Evolutionary conservation across 148 eudicot genomes (phyloP).

Genomic region (Bassia scoparia): DNA sequence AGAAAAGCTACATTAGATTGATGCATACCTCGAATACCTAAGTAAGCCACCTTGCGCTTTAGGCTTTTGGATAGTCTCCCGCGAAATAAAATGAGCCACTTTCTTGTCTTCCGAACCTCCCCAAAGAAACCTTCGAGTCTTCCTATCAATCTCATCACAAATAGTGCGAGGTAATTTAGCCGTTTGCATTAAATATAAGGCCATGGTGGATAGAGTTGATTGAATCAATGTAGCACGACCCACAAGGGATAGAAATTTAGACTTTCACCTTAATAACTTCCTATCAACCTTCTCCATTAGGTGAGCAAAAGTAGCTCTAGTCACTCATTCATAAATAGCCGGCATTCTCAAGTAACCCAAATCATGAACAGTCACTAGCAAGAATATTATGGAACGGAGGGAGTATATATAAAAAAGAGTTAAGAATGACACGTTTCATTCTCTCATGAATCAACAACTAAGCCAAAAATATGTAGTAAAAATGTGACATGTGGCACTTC

Average conservation of each 20-base stretch:
- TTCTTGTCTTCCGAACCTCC: background rate
- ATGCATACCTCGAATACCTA: too few relatives aligned
- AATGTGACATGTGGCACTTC: too few relatives aligned
- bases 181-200: background rate
- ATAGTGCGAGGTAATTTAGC: background rate
- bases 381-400: too few relatives aligned
- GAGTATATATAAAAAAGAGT: too few relatives aligned
- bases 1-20: background rate
- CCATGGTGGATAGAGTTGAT: background rate
- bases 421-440: too few relatives aligned
- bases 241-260: background rate
- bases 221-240: background rate
- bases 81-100: background rate
- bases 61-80: background rate
- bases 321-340: background rate
- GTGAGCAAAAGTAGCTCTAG: background rate
- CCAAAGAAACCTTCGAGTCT: background rate
- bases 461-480: too few relatives aligned
- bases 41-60: background rate
- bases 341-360: too few relatives aligned
- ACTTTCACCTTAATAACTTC: background rate
- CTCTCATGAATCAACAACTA: too few relatives aligned
- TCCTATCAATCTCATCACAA: background rate
- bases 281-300: background rate
- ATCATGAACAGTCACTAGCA: too few relatives aligned